Evolutionary conservation across 176 grass and related monocot genomes (phyloP), one percentile per base, ranked within the genome.

Genomic region (Carex myosuroides): DNA sequence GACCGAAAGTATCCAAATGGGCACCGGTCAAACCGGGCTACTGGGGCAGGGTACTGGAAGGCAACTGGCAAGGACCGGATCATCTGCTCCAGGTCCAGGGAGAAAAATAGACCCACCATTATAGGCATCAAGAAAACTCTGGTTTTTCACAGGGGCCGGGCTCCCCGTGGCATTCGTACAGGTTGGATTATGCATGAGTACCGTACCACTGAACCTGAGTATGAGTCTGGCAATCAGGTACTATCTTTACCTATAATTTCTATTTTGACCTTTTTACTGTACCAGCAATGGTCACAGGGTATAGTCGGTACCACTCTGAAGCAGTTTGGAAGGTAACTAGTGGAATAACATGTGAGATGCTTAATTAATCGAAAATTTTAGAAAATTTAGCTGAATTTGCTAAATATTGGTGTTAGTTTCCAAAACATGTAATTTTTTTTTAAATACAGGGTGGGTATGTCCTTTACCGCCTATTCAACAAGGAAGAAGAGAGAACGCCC

Each of bases 71-170:
- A 84, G 88, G 88, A 89, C 52, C 69, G 88, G 69, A 30, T 42
- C n/a, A 89, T 89, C 37, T 56, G 78, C 29, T 37, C 83, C 17
- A 81, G 71, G 77, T 77, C 42, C 62, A 24, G n/a, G 79, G 87
- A 33, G 52, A 64, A 10, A 48, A 79, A 30, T 56, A 26, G 30
- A 52, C 53, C 41, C 7, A 64, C 5, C 21, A 32, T 72, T 37
- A 86, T 89, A 57, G 88, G 88, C 70, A 89, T 89, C 78, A 89
- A 89, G 79, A 89, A 89, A 80, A 89, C 88, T 13, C 88, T 89
- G 30, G 88, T 89, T 55, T 89, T 89, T 76, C 88, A 89, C 48
- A 65, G 57, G 37, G 88, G 88, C 9, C 59, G 88, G 1, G 88
- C 88, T n/a, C 88, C 88, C 1, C 81, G 66, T 17, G 88, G 88